Percentiles rank a stretch among this genome's conserved stretches.
These are phyloP conservation scores for Apiotrichum siamense DNA, from an alignment of 1,284 basidiomycete species.

Conservation along the genomic window DNA sequence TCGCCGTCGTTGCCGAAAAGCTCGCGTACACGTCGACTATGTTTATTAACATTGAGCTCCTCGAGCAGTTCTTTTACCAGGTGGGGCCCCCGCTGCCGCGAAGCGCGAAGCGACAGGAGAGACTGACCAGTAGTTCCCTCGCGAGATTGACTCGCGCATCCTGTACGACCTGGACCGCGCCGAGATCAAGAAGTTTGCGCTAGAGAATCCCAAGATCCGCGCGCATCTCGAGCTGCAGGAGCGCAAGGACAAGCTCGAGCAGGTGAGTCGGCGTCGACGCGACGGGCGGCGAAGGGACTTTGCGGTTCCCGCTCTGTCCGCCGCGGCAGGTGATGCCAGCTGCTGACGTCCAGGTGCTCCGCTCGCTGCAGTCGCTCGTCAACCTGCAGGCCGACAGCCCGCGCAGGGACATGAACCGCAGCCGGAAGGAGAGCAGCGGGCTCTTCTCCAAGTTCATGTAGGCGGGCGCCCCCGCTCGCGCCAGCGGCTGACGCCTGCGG, in stretches of 20 bases:
- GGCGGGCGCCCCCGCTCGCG: neutral
- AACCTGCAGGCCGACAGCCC: constrained; percentile 68
- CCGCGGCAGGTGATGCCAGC: no score
- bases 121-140: constrained; percentile 64
- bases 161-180: constrained; percentile 82
- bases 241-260: constrained; percentile 94
- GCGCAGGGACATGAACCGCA: constrained; percentile 46
- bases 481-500: no score
- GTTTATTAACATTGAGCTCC: constrained; percentile 97
- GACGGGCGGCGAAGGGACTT: no score
- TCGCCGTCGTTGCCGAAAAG: constrained; percentile 95
- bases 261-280: constrained; percentile 52
- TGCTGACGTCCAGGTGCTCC: constrained; percentile 62
- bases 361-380: constrained; percentile 76
- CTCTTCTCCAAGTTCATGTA: constrained; percentile 45
- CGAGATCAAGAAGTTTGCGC: constrained; percentile 79
- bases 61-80: constrained; percentile 98
- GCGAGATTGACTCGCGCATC: constrained; percentile 92
- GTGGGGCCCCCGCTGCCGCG: no score
- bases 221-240: constrained; percentile 93
- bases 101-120: no score
- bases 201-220: constrained; percentile 82
- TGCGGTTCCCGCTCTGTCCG: no score
- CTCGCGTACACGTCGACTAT: constrained; percentile 91
- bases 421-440: constrained; percentile 28